Evolutionary conservation across 768 basidiomycete genomes (phyloP).

Genomic region (Trametes villosa): DNA sequence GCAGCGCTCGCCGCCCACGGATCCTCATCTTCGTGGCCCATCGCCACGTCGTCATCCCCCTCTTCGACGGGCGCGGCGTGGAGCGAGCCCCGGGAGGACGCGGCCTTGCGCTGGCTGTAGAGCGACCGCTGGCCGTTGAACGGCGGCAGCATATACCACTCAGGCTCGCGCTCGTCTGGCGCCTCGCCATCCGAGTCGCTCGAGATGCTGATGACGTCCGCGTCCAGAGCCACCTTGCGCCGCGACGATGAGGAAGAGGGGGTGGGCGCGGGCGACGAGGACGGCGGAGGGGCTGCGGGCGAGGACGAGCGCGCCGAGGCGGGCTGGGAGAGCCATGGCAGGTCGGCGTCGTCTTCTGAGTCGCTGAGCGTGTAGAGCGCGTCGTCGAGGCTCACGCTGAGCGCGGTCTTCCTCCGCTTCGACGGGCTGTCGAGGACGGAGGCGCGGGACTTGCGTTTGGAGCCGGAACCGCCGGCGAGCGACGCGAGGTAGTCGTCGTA

Average conservation of each 20-base stretch:
- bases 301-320: background rate
- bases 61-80: background rate
- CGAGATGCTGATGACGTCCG: conserved; percentile 10
- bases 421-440: background rate
- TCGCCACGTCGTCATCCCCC: background rate
- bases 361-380: background rate
- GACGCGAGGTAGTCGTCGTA: background rate
- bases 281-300: background rate
- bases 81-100: background rate
- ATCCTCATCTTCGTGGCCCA: background rate
- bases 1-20: background rate
- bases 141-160: background rate
- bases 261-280: background rate
- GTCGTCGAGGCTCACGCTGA: background rate
- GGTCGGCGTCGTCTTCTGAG: background rate
- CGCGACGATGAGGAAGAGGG: background rate
- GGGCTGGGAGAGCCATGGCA: background rate
- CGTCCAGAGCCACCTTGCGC: background rate
- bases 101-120: conserved; percentile 9
- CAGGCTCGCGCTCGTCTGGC: background rate
- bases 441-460: background rate
- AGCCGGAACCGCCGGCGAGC: background rate
- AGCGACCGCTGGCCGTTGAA: conserved; percentile 11
- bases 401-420: background rate
- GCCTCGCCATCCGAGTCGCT: conserved; percentile 10